Percentiles rank a stretch among this genome's conserved stretches.
phyloP scores from a whole-genome alignment of 495 filamentous ascomycete genomes.

The Aspergillus egyptiacus region DNA sequence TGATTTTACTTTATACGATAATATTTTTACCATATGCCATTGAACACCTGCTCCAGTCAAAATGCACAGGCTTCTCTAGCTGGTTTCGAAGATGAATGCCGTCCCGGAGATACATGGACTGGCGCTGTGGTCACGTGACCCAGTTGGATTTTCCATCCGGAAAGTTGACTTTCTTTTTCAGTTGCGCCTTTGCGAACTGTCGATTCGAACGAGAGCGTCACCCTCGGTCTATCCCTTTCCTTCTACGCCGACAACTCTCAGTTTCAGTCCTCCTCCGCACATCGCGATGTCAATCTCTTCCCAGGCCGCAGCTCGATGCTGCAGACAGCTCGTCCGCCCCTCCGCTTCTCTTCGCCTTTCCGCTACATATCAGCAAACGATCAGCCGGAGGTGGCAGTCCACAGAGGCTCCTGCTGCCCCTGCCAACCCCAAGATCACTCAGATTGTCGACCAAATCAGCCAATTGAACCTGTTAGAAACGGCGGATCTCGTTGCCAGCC shows the following conservation, averaged over 20 bases:
- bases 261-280: neutral
- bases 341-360: constrained; percentile 42
- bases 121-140: constrained; percentile 27
- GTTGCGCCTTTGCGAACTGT: constrained; percentile 15
- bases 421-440: constrained; percentile 76
- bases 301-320: constrained; percentile 41
- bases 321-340: constrained; percentile 43
- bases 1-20: neutral
- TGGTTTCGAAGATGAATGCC: neutral
- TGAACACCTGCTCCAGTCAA: too few relatives aligned
- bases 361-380: constrained; percentile 41
- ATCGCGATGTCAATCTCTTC: constrained; percentile 39
- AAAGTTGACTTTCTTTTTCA: constrained; percentile 28
- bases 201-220: constrained; percentile 14
- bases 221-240: constrained; percentile 13
- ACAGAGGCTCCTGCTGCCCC: constrained; percentile 51
- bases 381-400: constrained; percentile 43
- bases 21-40: neutral
- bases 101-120: neutral
- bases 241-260: neutral
- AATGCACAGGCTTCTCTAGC: neutral
- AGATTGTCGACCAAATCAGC: constrained; percentile 96
- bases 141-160: constrained; percentile 36
- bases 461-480: constrained; percentile 97
- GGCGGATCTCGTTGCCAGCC: constrained; percentile 81